A percentile compares a stretch with the other conserved stretches of the same genome.
phyloP scores from a whole-genome alignment of 2,329 filamentous ascomycete genomes.

The Phyllosticta citriasiana region DNA sequence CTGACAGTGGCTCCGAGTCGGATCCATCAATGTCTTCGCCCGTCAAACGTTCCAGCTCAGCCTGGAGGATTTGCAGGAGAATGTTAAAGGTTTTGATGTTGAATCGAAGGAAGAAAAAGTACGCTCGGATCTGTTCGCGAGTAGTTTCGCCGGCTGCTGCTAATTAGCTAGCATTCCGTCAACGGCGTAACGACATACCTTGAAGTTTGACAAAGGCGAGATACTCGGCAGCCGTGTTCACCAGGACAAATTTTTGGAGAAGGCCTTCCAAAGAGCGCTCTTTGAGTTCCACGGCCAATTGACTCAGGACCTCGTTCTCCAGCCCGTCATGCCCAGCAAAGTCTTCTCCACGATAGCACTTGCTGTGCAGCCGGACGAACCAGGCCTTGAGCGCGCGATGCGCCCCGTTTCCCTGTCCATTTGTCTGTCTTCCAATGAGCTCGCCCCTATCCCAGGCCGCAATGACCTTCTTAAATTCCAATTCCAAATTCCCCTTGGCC shows the following conservation, averaged over 20 bases:
- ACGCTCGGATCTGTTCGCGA: conserved; percentile 16
- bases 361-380: conserved; percentile 79
- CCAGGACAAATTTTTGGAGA: conserved; percentile 69
- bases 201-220: conserved; percentile 54
- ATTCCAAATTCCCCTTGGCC: conserved; percentile 65
- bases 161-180: not conserved
- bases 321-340: conserved; percentile 70
- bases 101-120: conserved; percentile 59
- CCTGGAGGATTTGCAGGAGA: conserved; percentile 58
- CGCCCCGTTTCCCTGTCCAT: conserved; percentile 40
- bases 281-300: conserved; percentile 63
- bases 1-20: conserved; percentile 28
- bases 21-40: conserved; percentile 29
- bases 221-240: conserved; percentile 78
- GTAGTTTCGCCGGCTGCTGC: conserved; percentile 7
- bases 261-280: conserved; percentile 53
- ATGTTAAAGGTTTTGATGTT: conserved; percentile 69
- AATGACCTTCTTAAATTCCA: conserved; percentile 63
- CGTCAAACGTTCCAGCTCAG: conserved; percentile 55
- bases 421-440: conserved; percentile 29
- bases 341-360: conserved; percentile 67
- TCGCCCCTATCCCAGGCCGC: conserved; percentile 47
- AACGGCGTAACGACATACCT: conserved; percentile 33
- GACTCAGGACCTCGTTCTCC: conserved; percentile 74
- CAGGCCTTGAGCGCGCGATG: conserved; percentile 61